Percentiles rank a stretch among this genome's conserved stretches.
phyloP scores from a whole-genome alignment of 805 yeast genomes.

The Sugiyamaella boreocaroliniensis region DNA sequence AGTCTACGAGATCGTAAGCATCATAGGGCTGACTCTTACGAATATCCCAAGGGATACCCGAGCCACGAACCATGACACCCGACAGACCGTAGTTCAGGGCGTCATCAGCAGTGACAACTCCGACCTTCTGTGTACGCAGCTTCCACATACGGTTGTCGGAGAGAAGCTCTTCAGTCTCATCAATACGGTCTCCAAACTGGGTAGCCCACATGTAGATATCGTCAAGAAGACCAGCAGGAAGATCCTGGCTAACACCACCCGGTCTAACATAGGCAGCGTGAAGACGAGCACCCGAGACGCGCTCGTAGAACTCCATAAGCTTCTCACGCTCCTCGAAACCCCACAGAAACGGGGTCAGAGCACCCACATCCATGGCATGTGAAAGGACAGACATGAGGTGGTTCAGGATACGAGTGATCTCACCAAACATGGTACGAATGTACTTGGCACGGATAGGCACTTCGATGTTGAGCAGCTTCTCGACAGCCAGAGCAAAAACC shows the following conservation, averaged over 20 bases:
- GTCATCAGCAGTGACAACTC: slow-evolving; percentile 77
- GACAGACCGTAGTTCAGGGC: slow-evolving; percentile 73
- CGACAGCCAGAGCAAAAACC: slow-evolving; percentile 77
- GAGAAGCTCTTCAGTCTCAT: slow-evolving; percentile 81
- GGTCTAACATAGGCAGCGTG: slow-evolving; percentile 87
- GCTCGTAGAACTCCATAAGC: slow-evolving; percentile 85
- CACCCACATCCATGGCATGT: slow-evolving; percentile 94
- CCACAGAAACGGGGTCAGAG: slow-evolving; percentile 88
- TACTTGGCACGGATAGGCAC: slow-evolving; percentile 81
- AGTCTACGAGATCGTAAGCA: slow-evolving; percentile 80
- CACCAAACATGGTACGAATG: slow-evolving; percentile 79
- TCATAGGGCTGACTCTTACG: slow-evolving; percentile 86
- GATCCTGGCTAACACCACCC: slow-evolving; percentile 85
- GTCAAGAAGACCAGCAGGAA: slow-evolving; percentile 79
- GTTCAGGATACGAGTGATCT: slow-evolving; percentile 74
- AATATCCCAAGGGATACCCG: slow-evolving; percentile 81
- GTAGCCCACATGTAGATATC: slow-evolving; percentile 96
- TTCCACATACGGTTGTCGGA: slow-evolving; percentile 92
- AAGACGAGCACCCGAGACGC: slow-evolving; percentile 85
- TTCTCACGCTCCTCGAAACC: slow-evolving; percentile 92
- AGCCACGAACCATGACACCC: slow-evolving; percentile 88
- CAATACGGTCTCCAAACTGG: slow-evolving; percentile 87
- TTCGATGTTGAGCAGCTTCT: slow-evolving; percentile 74
- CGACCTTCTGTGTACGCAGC: slow-evolving; percentile 75
- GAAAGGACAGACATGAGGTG: slow-evolving; percentile 82